Percentiles rank a stretch among this genome's conserved stretches.
Conservation (phyloP, 306 rosid genomes). For the Trifolium pratense region DNA sequence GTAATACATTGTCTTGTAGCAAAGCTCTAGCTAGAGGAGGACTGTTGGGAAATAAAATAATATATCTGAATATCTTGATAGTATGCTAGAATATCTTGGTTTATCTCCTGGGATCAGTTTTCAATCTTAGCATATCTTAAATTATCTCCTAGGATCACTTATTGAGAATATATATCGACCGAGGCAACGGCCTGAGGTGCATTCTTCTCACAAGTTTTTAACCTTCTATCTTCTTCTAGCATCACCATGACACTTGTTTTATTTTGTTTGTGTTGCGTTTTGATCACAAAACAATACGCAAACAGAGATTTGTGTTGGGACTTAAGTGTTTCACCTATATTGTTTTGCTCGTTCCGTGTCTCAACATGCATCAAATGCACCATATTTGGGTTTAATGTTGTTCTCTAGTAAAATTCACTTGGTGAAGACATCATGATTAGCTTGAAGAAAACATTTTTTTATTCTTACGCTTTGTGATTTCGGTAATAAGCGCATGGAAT, state of each 20-base stretch:
- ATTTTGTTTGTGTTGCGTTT: too few species aligned
- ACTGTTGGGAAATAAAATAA: not conserved
- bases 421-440: not conserved
- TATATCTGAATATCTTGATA: not conserved
- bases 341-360: not conserved
- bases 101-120: not conserved
- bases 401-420: not conserved
- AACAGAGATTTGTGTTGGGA: not conserved
- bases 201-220: too few species aligned
- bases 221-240: too few species aligned
- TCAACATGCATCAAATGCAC: not conserved
- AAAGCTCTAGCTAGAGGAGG: too few species aligned
- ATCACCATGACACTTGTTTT: too few species aligned
- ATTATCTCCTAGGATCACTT: not conserved
- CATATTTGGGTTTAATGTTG: not conserved
- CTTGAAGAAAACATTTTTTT: not conserved
- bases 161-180: not conserved
- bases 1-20: too few species aligned
- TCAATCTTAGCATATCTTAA: not conserved
- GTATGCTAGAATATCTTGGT: not conserved
- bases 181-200: not conserved
- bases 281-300: too few species aligned
- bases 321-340: not conserved
- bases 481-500: not conserved
- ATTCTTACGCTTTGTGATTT: constrained; percentile 4